phyloP scores from a whole-genome alignment of 306 rosid species.

The Acacia acuminata region DNA sequence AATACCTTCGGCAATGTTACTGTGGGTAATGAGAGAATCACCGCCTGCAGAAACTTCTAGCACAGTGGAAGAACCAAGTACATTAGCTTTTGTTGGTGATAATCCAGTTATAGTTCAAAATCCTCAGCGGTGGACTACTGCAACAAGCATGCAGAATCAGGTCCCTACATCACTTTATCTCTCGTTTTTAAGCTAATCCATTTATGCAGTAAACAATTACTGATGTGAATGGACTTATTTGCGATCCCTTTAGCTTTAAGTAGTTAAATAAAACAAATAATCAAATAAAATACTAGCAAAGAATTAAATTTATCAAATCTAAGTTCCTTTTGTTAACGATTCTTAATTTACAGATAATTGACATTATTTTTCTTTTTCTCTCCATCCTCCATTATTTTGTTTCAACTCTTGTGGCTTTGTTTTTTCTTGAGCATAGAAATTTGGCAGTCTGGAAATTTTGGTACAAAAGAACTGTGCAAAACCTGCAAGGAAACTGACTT shows the following conservation, averaged over 20 bases:
- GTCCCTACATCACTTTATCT: constrained; percentile 42
- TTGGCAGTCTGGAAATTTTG: neutral
- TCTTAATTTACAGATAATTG: neutral
- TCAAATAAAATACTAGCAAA: neutral
- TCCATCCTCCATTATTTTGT: neutral
- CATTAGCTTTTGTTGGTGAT: constrained; percentile 62
- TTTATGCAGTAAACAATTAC: constrained; percentile 6
- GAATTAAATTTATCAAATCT: neutral
- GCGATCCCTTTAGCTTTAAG: constrained; percentile 21
- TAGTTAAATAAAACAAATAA: neutral
- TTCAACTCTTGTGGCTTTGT: neutral
- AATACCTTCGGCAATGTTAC: constrained; percentile 72
- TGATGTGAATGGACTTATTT: constrained; percentile 10
- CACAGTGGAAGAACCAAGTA: constrained; percentile 56
- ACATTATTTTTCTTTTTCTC: neutral
- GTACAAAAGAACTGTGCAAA: constrained; percentile 1
- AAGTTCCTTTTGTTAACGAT: neutral
- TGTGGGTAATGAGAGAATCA: constrained; percentile 90
- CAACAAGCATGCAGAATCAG: constrained; percentile 69
- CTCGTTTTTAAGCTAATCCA: constrained; percentile 18
- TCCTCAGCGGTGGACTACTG: constrained; percentile 74
- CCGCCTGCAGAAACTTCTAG: constrained; percentile 55
- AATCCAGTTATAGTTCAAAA: constrained; percentile 45
- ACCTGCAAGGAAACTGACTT: neutral
- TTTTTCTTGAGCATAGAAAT: neutral